Evolutionary conservation across 1,284 basidiomycete genomes (phyloP).

Genomic region (Papiliotrema terrestris): DNA sequence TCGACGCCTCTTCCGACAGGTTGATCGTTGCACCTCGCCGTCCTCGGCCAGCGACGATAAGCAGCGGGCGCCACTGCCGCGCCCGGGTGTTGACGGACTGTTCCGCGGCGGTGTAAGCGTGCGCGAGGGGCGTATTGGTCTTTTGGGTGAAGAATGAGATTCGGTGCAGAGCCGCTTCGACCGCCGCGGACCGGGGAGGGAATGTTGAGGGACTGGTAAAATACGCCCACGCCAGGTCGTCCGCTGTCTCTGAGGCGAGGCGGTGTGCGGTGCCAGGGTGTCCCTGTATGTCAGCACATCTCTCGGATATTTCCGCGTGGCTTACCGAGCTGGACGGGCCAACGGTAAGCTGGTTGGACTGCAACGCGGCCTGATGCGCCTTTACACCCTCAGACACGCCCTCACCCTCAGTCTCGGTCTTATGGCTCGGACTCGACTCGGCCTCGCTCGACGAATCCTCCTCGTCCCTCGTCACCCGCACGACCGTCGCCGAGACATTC

Average conservation of each 20-base stretch:
- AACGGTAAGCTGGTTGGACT: slow-evolving; percentile 42
- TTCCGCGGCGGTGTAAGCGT: slow-evolving; percentile 57
- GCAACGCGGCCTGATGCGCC: slow-evolving; percentile 42
- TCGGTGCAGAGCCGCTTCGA: slow-evolving; percentile 23
- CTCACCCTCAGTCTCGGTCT: neutral
- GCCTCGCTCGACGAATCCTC: slow-evolving; percentile 14
- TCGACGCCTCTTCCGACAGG: slow-evolving; percentile 57
- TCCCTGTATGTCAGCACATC: slow-evolving; percentile 5
- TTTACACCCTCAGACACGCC: slow-evolving; percentile 25
- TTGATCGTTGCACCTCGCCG: slow-evolving; percentile 63
- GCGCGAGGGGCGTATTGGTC: slow-evolving; percentile 43
- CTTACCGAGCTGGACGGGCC: slow-evolving; percentile 27
- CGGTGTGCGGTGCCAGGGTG: slow-evolving; percentile 31
- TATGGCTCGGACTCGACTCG: slow-evolving; percentile 19
- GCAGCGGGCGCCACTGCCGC: slow-evolving; percentile 54
- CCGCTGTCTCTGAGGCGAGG: slow-evolving; percentile 48
- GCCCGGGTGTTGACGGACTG: slow-evolving; percentile 49
- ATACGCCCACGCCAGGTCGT: slow-evolving; percentile 49
- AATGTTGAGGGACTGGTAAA: slow-evolving; percentile 26
- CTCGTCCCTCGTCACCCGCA: slow-evolving; percentile 56
- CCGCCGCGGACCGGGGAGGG: slow-evolving; percentile 9
- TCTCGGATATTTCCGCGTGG: neutral
- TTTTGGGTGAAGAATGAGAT: slow-evolving; percentile 32
- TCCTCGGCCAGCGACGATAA: slow-evolving; percentile 67
- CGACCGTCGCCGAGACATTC: slow-evolving; percentile 67